These are phyloP conservation scores for Schrenkiella parvula DNA, from an alignment of 345 rosid genomes.

Conservation along the genomic window DNA sequence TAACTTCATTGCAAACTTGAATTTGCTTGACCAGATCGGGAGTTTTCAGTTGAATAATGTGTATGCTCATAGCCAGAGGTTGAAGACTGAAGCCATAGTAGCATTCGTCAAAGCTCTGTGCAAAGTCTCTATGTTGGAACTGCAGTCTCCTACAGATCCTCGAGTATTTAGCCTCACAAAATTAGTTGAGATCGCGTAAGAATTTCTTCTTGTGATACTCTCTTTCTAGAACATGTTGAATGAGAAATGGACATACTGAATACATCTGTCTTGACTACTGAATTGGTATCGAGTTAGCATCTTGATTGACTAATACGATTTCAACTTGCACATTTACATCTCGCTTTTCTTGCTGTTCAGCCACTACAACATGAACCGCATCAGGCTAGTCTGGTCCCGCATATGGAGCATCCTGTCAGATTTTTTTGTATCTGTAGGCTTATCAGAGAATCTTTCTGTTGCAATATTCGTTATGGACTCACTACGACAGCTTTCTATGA, in stretches of 20 bases:
- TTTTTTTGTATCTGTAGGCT: slow-evolving; percentile 92
- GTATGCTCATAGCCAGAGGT: slow-evolving; percentile 90
- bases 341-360: slow-evolving; percentile 41
- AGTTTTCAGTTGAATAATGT: slow-evolving; percentile 89
- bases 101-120: slow-evolving; percentile 93
- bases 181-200: slow-evolving; percentile 95
- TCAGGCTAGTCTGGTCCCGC: slow-evolving; percentile 96
- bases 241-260: slow-evolving; percentile 7
- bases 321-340: background rate
- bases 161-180: slow-evolving; percentile 97
- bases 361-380: slow-evolving; percentile 96
- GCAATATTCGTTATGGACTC: slow-evolving; percentile 99
- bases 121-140: slow-evolving; percentile 89
- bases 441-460: slow-evolving; percentile 93
- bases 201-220: slow-evolving; percentile 17
- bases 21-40: slow-evolving; percentile 95
- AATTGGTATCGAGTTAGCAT: background rate
- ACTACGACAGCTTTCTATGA: slow-evolving; percentile 93
- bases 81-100: slow-evolving; percentile 91
- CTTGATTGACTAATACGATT: slow-evolving; percentile 8
- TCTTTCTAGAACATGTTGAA: slow-evolving; percentile 1
- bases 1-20: slow-evolving; percentile 79
- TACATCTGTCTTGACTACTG: slow-evolving; percentile 4
- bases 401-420: slow-evolving; percentile 95
- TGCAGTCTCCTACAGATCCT: slow-evolving; percentile 98